These are phyloP conservation scores for Pseudogymnoascus sp. DNA, from an alignment of 2,329 filamentous ascomycete genomes.

Conservation along the genomic window DNA sequence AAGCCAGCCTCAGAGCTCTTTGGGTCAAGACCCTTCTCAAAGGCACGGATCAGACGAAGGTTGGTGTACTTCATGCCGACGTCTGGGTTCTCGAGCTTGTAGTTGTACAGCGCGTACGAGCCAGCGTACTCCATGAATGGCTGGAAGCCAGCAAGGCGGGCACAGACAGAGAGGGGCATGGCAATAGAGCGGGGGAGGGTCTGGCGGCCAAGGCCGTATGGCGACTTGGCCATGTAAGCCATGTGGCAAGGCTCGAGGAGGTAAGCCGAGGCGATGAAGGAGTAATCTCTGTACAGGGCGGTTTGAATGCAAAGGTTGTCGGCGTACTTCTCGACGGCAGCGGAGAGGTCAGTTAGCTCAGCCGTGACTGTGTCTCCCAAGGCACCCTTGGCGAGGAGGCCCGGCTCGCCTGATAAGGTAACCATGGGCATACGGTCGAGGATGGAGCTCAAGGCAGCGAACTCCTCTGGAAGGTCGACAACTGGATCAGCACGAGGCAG, in stretches of 20 bases:
- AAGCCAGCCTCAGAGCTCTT: constrained; percentile 88
- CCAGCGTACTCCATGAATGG: constrained; percentile 85
- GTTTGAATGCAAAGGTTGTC: constrained; percentile 72
- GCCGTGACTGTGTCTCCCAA: constrained; percentile 67
- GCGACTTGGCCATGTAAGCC: constrained; percentile 58
- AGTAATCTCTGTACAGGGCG: constrained; percentile 84
- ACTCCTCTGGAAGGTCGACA: constrained; percentile 60
- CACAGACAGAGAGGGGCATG: constrained; percentile 74
- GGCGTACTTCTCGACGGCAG: constrained; percentile 61
- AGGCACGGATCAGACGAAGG: constrained; percentile 80
- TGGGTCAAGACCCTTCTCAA: constrained; percentile 81
- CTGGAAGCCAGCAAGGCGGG: constrained; percentile 72
- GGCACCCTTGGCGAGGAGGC: constrained; percentile 64
- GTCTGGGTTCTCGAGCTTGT: constrained; percentile 48
- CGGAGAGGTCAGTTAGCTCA: constrained; percentile 71
- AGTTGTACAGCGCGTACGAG: constrained; percentile 62
- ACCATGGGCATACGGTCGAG: constrained; percentile 72
- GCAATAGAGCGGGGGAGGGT: constrained; percentile 66
- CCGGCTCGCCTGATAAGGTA: constrained; percentile 63
- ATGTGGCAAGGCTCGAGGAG: constrained; percentile 86
- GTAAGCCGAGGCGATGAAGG: constrained; percentile 82
- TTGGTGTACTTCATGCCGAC: constrained; percentile 54
- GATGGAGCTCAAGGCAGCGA: constrained; percentile 62
- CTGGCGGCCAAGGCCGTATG: constrained; percentile 70
- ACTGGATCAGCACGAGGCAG: constrained; percentile 59